Evolutionary conservation across 495 filamentous ascomycete species (phyloP), one percentile per base, ranked within the genome.

Genomic region (Neurospora tetraspora): DNA sequence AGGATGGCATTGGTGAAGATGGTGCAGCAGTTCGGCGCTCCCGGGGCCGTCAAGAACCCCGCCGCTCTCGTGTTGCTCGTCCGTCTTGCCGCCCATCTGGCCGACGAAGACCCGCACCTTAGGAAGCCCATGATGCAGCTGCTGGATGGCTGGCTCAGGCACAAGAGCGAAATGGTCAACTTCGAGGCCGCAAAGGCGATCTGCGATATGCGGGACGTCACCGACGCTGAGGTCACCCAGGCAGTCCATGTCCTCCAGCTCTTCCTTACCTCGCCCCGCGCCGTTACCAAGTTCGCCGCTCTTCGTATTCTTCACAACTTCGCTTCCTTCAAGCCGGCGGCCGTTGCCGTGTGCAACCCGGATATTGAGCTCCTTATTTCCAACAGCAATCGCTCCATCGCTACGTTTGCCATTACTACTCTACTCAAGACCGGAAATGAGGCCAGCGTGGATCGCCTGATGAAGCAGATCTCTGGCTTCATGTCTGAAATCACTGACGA

Each of bases 111-210:
- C 78, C 86, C 86, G 27, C 89, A 92, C 73, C 86, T 99, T 75
- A 89, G 95, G 76, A 96, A 92, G 82, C 92, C 93, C 73, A 97
- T 97, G 94, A 93, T 96, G 89, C 89, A 92, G 81, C 88, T 98
- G 78, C 86, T 98, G 80, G 94, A 98, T 83, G 93, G 94, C 77
- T 97, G 94, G 94, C 88, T 97, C 78, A 89, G 96, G 80, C 94
- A 99, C 82, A 99, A 99, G 89, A 94, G 94, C 79, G 96, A 99
- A 79, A 98, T 99, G 96, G 96, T 99, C 81, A 99, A 98, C 83
- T 98, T 99, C 77, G 96, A 99, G 84, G 96, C 96, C 70, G 96
- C 96, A 31, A 98, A 98, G 86, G 93, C 95, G 27, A 97, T 99
- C 80, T 96, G 94, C 82, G 92, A 95, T 77, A 91, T 98, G 87